Evolutionary conservation across 805 yeast genomes (phyloP), one percentile per base, ranked within the genome.

Genomic region (Ogataea nitratoaversa): DNA sequence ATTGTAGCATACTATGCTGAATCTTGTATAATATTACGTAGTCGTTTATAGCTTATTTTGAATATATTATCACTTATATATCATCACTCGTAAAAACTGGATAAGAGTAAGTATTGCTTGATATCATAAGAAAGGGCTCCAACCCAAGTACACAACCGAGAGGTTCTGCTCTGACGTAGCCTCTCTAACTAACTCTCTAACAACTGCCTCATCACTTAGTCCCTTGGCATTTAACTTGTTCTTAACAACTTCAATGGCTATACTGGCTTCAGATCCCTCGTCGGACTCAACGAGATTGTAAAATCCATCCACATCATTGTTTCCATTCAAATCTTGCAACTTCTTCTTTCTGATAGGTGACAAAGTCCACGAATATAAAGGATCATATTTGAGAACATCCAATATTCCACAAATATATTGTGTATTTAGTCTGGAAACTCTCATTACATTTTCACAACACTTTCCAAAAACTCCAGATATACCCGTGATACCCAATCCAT

Each of bases 401-500:
- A 93, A 64, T 24, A 93, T 85, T 23, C 93, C 82, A 59, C 82
- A 62, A 22, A 95, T 86, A 48, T 80, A 81, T 22, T 79, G 85
- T 27, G 68, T 68, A 52, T 88, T 82, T 1, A 62, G 62, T 40
- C 95, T 66, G 33, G 93, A 62, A 2, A 84, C 86, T 18, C 74
- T 61, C 43, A 85, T 75, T 0, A 86, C 84, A 42, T 78, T 76
- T 53, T 86, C 95, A 50, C 95, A 82, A 29, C 83, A 76, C 44
- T 75, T 71, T 37, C 76, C 70, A 56, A 88, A 93, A 1, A 81
- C 65, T 0, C 99, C 99, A 38, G 79, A 77, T 0, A 77, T 77
- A 0, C 95, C 96, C n/a, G 84, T 75, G 5, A 84, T 70, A 0
- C 99, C 99, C 68, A 95, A 76, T 0, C 95, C 99, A 65, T 93